Evolutionary conservation across 306 rosid genomes (phyloP).

Genomic region (Potentilla sterilis): DNA sequence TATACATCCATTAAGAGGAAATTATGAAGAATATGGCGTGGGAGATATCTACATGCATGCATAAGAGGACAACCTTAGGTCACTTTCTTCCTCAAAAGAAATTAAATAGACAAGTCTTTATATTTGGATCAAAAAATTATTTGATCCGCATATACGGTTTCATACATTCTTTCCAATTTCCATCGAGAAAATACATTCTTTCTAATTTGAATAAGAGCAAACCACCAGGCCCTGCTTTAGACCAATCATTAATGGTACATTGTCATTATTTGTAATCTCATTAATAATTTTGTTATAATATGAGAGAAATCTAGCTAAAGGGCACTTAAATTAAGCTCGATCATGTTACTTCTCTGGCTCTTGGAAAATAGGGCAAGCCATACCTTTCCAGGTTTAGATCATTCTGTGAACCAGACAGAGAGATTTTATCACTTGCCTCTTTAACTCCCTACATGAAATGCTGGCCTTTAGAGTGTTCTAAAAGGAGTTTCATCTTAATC

Average conservation of each 20-base stretch:
- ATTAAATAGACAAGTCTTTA: not conserved
- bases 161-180: not conserved
- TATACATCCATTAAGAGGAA: too few species aligned
- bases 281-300: too few species aligned
- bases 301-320: not conserved
- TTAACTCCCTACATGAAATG: not conserved
- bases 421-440: not conserved
- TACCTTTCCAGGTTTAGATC: not conserved
- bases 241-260: too few species aligned
- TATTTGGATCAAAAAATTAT: not conserved
- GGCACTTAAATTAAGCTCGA: not conserved
- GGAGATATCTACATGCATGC: not conserved
- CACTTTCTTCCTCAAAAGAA: not conserved
- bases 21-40: too few species aligned
- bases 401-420: not conserved
- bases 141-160: not conserved
- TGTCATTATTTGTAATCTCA: too few species aligned
- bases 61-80: not conserved
- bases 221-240: too few species aligned
- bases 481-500: not conserved
- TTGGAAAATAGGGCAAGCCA: constrained; percentile 3
- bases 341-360: not conserved
- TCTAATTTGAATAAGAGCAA: too few species aligned
- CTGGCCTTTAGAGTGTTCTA: constrained; percentile 2
- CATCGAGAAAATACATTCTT: too few species aligned